A percentile compares a stretch with the other conserved stretches of the same genome.
Evolutionary conservation across 495 filamentous ascomycete genomes (phyloP).

Genomic region (Pseudoneurospora amorphoporcata): DNA sequence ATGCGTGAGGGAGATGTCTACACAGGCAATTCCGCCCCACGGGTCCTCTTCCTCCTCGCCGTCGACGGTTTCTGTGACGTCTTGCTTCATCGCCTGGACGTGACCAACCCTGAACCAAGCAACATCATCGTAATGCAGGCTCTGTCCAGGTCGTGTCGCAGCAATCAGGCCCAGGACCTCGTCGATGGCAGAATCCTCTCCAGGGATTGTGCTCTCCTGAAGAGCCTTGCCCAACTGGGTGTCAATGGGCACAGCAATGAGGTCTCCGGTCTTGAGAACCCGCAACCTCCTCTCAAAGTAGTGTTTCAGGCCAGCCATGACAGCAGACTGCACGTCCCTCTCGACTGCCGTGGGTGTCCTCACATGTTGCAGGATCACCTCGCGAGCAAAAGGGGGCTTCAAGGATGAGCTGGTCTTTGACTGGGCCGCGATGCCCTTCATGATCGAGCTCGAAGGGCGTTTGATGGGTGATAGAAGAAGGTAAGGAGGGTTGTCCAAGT

Average conservation of each 20-base stretch:
- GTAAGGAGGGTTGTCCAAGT: slow-evolving; percentile 66
- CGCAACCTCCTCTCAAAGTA: slow-evolving; percentile 73
- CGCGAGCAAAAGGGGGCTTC: slow-evolving; percentile 72
- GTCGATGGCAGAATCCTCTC: slow-evolving; percentile 55
- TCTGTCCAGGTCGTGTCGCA: slow-evolving; percentile 21
- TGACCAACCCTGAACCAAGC: slow-evolving; percentile 86
- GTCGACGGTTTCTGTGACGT: slow-evolving; percentile 27
- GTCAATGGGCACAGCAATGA: slow-evolving; percentile 80
- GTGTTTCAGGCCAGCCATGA: slow-evolving; percentile 74
- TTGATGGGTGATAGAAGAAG: slow-evolving; percentile 58
- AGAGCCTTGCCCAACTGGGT: slow-evolving; percentile 66
- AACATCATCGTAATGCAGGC: slow-evolving; percentile 45
- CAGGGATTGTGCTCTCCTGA: slow-evolving; percentile 46
- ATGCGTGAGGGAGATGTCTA: slow-evolving; percentile 73
- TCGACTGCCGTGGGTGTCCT: slow-evolving; percentile 83
- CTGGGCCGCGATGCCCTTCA: slow-evolving; percentile 24
- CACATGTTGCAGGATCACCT: slow-evolving; percentile 83
- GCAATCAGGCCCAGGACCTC: slow-evolving; percentile 44
- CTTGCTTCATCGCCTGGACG: slow-evolving; percentile 51
- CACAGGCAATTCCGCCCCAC: slow-evolving; percentile 75
- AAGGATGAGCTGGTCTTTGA: slow-evolving; percentile 42
- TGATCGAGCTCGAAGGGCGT: slow-evolving; percentile 25
- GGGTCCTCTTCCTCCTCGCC: slow-evolving; percentile 45
- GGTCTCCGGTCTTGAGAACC: slow-evolving; percentile 72
- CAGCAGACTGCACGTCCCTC: slow-evolving; percentile 64